Evolutionary conservation across 2,329 filamentous ascomycete genomes (phyloP), one percentile per base, ranked within the genome.

Genomic region (Fusarium armeniacum): DNA sequence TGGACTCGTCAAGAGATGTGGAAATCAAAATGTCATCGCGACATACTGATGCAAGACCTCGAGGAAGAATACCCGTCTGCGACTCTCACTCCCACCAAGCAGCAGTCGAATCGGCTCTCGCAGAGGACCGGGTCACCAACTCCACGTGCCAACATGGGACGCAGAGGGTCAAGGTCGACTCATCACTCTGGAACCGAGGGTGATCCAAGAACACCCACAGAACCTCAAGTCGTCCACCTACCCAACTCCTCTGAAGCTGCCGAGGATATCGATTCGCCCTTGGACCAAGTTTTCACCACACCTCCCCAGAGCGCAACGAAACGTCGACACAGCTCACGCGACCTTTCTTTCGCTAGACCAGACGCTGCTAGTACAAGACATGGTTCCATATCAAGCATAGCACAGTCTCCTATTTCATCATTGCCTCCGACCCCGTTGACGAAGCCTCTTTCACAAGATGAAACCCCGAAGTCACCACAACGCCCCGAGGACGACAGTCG

Each of bases 1-100:
- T 98, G 95, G 95, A 90, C 91, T n/a, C 87, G 95, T 65, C 91
- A 97, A 77, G 93, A 97, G 71, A 96, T 98, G 22, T 98, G 94
- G 93, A 92, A 90, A 56, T 87, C 95, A 74, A 95, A 89, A 76
- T 98, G 94, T 70, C 94, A 99, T 78, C 90, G 91, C 43, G 95
- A 98, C 74, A 94, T 98, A 64, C 82, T 99, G 22, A 84, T 89
- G 7, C 86, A 94, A 79, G 96, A 99, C 76, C 83, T 98, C 11
- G 91, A 95, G 57, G 93, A 97, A 71, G 94, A 97, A 45, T 65
- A 70, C 32, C 74, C 76, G 35, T 69, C 61, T 24, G 30, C 52
- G 11, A 69, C 62, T 16, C 65, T 63, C 20, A 73, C 74, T 7
- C 74, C 75, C n/a, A 69, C 62, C 15, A 76, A 74, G 66, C 76